Evolutionary conservation across 768 basidiomycete species (phyloP).

Genomic region (Naematelia aurantialba): DNA sequence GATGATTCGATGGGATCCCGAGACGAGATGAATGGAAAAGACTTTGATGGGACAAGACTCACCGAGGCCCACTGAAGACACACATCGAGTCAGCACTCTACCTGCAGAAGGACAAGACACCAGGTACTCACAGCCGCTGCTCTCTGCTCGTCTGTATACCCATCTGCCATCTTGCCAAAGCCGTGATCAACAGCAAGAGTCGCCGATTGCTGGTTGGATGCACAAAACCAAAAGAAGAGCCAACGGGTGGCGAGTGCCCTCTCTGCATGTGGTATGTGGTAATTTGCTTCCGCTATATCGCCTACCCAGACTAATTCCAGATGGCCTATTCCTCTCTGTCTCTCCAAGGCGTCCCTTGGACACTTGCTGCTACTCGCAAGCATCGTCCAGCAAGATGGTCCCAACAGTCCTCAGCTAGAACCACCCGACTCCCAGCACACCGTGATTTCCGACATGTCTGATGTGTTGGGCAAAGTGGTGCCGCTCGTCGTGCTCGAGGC

Average conservation of each 20-base stretch:
- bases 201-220: too few relatives aligned
- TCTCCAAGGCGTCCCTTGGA: too few relatives aligned
- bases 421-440: background rate
- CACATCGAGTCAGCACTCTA: background rate
- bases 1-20: background rate
- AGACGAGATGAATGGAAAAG: background rate
- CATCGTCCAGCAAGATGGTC: background rate
- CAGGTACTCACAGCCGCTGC: slow-evolving; percentile 47
- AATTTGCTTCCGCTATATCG: background rate
- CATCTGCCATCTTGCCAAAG: background rate
- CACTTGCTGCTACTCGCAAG: too few relatives aligned
- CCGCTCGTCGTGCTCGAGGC: slow-evolving; percentile 7
- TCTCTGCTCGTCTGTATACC: slow-evolving; percentile 31
- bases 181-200: too few relatives aligned
- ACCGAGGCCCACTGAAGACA: slow-evolving; percentile 43
- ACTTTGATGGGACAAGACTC: slow-evolving; percentile 14
- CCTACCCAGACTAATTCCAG: too few relatives aligned
- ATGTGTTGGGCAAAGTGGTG: background rate
- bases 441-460: background rate
- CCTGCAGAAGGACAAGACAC: too few relatives aligned
- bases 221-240: background rate
- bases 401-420: background rate
- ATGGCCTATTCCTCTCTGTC: too few relatives aligned
- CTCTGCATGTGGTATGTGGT: background rate
- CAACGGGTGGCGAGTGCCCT: background rate